Percentiles rank a stretch among this genome's conserved stretches.
Evolutionary conservation across 768 basidiomycete species (phyloP).

Genomic region (Mycena galericulata): DNA sequence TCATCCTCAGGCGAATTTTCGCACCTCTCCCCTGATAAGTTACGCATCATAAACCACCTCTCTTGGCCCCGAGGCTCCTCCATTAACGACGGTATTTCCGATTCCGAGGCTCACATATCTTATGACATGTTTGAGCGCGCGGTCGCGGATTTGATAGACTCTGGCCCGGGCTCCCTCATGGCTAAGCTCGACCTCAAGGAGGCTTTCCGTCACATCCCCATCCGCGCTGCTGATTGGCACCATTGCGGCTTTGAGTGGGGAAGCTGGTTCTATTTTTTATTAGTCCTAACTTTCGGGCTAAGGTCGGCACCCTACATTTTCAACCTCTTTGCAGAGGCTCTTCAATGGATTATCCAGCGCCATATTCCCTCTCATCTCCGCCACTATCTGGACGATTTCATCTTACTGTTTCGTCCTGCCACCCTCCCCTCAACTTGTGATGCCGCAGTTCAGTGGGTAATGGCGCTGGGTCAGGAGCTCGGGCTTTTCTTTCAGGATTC

Average conservation of each 20-base stretch:
- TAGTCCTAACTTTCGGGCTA: constrained; percentile 48
- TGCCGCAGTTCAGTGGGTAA: constrained; percentile 43
- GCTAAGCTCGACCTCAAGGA: constrained; percentile 50
- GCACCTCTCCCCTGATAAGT: constrained; percentile 38
- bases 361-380: constrained; percentile 45
- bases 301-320: constrained; percentile 37
- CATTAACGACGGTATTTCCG: constrained; percentile 46
- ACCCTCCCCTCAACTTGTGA: background rate
- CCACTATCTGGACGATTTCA: constrained; percentile 52
- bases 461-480: constrained; percentile 39
- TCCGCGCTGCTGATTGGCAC: constrained; percentile 44
- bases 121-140: constrained; percentile 44
- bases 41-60: constrained; percentile 27
- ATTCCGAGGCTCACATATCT: constrained; percentile 39
- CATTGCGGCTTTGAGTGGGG: constrained; percentile 49
- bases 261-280: constrained; percentile 39
- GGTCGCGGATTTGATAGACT: constrained; percentile 35
- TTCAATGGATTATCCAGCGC: constrained; percentile 52
- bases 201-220: constrained; percentile 51
- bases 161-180: constrained; percentile 44
- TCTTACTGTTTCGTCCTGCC: constrained; percentile 38
- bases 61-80: constrained; percentile 41
- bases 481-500: constrained; percentile 44
- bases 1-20: constrained; percentile 35
- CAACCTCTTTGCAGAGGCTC: too few relatives aligned